Percentiles rank a stretch among this genome's conserved stretches.
phyloP scores from a whole-genome alignment of 371 early-diverging fungal species.

The Encephalitozoon cuniculi region DNA sequence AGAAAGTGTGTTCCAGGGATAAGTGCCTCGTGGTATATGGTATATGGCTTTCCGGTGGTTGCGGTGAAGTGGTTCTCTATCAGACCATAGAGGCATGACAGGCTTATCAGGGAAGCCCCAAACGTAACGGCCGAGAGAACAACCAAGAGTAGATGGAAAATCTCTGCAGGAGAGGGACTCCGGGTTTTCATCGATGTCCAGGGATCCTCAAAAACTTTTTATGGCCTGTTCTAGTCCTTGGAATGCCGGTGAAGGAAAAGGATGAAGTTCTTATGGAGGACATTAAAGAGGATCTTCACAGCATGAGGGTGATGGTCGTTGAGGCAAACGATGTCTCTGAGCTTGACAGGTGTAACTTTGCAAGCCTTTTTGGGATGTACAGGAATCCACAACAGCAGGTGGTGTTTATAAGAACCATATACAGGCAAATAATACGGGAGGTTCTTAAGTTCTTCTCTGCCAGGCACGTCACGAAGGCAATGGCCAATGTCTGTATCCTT shows the following conservation, averaged over 20 bases:
- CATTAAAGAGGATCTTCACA: not conserved
- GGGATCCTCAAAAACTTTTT: not conserved
- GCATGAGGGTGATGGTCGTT: not conserved
- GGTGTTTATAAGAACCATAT: not conserved
- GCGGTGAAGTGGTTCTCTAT: not conserved
- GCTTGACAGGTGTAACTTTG: not conserved
- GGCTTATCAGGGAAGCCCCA: not conserved
- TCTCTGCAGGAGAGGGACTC: too few species aligned
- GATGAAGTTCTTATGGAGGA: not conserved
- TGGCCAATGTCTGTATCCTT: not conserved
- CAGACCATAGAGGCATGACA: not conserved
- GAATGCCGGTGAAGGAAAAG: slow-evolving; percentile 2
- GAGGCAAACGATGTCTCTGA: not conserved
- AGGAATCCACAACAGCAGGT: slow-evolving; percentile 8
- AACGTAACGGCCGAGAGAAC: not conserved
- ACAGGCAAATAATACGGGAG: not conserved
- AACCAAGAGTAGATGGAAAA: not conserved
- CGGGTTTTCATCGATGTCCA: not conserved
- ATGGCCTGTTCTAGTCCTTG: not conserved
- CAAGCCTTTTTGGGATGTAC: not conserved
- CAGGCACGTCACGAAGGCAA: not conserved
- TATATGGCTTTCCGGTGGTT: too few species aligned
- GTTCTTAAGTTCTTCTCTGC: not conserved
- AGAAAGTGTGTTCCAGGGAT: too few species aligned
- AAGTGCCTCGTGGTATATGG: too few species aligned